Base-by-base conservation (phyloP, 352 stramenopile species). In the Phytophthora fragariae region DNA sequence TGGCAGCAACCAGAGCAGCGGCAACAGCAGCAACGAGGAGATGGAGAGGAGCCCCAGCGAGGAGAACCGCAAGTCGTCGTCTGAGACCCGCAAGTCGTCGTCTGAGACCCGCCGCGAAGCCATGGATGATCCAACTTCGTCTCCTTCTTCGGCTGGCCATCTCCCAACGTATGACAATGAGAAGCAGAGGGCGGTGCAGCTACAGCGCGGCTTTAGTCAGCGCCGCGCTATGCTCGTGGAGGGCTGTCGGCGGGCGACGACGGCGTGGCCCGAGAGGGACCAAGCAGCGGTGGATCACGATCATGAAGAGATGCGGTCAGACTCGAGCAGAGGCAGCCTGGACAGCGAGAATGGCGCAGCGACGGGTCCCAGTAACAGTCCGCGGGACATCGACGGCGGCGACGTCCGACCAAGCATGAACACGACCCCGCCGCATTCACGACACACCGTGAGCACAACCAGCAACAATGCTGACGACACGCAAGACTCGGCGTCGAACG, bases 191-290 rank as follows among this genome's bases (percentile, higher is more conserved):
- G 15, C 15, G 0, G 8, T 24, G 17, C 44, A 72, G 57, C 50
- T 72, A 15, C 61, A 71, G 9, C 66, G 59, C 44, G 50, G 37
- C 52, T 52, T 24, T 14, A 52, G 44, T 52, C 44, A 52, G 15
- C 44, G 64, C 41, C 62, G 72, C 10, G 41, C 68, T 5, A 54
- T 55, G 52, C 7, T 79, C 14, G 62, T 75, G 49, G 62, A 69
- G 2, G 62, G 33, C 3, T 59, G 11, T 57, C 58, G 62, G 57
- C 47, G 21, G 3, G 35, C 61, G 3, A 29, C n/a, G 33, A 4
- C 10, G 10, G 15, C 15, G 49, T 27, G 14, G 44, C 44, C 44
- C 6, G 12, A 19, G 44, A 59, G 47, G 24, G 44, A 59, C n/a
- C 21, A 37, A 41, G 39, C 21, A 24, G 37, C 14, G 4, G 21